Conservation (phyloP, 495 filamentous ascomycete genomes). For the Neurospora sp. region DNA sequence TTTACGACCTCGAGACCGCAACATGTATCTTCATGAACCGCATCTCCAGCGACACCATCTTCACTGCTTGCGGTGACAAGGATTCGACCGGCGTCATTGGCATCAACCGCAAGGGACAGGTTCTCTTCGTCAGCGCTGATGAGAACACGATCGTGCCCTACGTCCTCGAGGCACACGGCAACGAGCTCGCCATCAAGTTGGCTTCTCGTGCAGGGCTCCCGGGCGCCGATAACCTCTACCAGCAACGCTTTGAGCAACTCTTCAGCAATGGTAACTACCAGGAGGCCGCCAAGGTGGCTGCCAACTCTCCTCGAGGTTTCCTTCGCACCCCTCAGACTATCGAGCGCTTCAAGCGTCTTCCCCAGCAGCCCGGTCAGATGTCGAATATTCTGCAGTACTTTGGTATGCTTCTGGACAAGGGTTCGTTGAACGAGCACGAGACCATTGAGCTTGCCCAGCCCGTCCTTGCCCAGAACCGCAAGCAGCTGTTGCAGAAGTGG, state of each 20-base stretch:
- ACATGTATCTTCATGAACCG: slow-evolving; percentile 99
- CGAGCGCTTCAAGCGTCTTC: slow-evolving; percentile 82
- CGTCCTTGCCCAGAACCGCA: slow-evolving; percentile 84
- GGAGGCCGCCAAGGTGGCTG: slow-evolving; percentile 89
- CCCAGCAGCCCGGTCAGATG: slow-evolving; percentile 64
- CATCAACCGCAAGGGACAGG: slow-evolving; percentile 94
- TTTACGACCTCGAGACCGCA: slow-evolving; percentile 93
- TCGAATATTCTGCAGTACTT: slow-evolving; percentile 96
- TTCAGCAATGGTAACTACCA: slow-evolving; percentile 64
- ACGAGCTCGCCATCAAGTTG: slow-evolving; percentile 84
- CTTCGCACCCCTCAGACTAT: slow-evolving; percentile 88
- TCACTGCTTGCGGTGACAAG: slow-evolving; percentile 79
- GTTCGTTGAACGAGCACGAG: slow-evolving; percentile 81
- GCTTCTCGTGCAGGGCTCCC: slow-evolving; percentile 89
- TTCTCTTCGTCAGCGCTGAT: slow-evolving; percentile 85
- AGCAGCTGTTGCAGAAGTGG: slow-evolving; percentile 97
- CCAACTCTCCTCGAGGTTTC: slow-evolving; percentile 93
- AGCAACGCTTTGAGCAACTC: slow-evolving; percentile 82
- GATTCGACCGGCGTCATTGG: slow-evolving; percentile 82
- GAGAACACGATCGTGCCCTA: slow-evolving; percentile 87
- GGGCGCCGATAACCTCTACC: slow-evolving; percentile 90
- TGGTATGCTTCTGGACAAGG: slow-evolving; percentile 92
- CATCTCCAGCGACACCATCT: slow-evolving; percentile 98
- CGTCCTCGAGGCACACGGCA: slow-evolving; percentile 88
- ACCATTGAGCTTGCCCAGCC: slow-evolving; percentile 88